Percentiles rank a stretch among this genome's conserved stretches.
Conservation (phyloP, 2,329 filamentous ascomycete genomes). For the Sclerotinia subarctica region DNA sequence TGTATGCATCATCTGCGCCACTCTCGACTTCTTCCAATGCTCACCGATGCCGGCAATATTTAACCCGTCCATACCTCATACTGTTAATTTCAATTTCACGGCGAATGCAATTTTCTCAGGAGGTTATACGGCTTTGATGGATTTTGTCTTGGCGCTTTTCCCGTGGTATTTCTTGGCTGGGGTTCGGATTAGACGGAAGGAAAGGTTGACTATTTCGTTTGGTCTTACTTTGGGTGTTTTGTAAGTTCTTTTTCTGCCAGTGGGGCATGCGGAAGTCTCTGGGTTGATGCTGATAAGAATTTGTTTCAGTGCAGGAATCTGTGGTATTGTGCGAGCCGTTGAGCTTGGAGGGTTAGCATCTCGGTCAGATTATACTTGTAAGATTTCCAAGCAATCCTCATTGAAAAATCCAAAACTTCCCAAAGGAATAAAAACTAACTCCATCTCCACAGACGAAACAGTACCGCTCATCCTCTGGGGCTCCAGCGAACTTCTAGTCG, state of each 20-base stretch:
- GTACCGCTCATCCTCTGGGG: constrained; percentile 16
- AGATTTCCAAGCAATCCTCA: neutral
- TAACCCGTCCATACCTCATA: constrained; percentile 8
- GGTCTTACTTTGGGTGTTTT: constrained; percentile 16
- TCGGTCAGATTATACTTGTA: constrained; percentile 14
- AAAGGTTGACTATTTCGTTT: constrained; percentile 11
- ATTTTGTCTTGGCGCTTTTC: constrained; percentile 13
- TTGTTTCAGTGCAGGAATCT: constrained; percentile 6
- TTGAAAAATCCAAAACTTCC: neutral
- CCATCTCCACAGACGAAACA: neutral
- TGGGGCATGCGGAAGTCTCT: neutral
- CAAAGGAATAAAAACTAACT: neutral
- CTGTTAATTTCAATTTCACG: constrained; percentile 6
- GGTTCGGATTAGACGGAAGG: constrained; percentile 10
- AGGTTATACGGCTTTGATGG: constrained; percentile 5
- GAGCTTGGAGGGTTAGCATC: neutral
- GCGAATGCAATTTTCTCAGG: constrained; percentile 6
- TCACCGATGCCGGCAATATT: constrained; percentile 3
- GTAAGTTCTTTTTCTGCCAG: neutral
- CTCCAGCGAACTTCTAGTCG: constrained; percentile 13
- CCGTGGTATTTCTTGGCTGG: constrained; percentile 12
- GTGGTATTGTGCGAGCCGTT: constrained; percentile 12
- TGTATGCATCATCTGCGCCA: neutral
- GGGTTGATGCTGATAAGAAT: neutral
- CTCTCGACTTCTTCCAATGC: neutral